Base-by-base conservation (phyloP, 371 early-diverging fungal species). In the Rhizopus stolonifer region DNA sequence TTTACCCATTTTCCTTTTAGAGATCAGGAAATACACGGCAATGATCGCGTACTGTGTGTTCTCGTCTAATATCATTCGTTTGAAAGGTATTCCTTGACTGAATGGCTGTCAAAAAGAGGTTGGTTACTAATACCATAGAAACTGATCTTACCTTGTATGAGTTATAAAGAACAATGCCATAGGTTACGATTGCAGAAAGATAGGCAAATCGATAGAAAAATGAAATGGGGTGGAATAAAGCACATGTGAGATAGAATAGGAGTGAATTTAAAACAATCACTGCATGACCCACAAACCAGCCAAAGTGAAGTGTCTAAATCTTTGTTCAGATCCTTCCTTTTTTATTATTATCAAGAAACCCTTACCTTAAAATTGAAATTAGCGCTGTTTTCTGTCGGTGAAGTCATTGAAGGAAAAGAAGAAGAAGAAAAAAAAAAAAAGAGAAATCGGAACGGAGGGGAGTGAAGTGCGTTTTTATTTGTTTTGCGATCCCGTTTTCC, bases 21-120 rank as follows among this genome's bases (percentile, higher is more conserved):
- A 72, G 24, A 77, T 58, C 48, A 77, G 69, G 86, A 91, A 93
- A 63, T 83, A 79, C 39, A 87, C 44, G 2, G 90, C 88, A 54
- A 91, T 69, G 32, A 89, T 52, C 29, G 87, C 58, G 60, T 93
- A 93, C 63, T 88, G 90, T 14, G 81, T 74, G 64, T 91, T 91
- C 65, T 93, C 94, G 58, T 93, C 92, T 36, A 66, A 26, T 9
- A 66, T 25, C 39, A 66, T 43, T 7, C 56, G 34, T 26, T 61
- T 66, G 23, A 56, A 21, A 6, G 15, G 18, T 42, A 26, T 17
- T 31, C 48, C 14, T 39, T 19, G 11, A 15, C 24, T 11, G 15
- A 52, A 32, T 11, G 60, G 60, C 65, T 65, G 29, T 32, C 21
- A 21, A 31, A 10, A 39, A n/a, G 6, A 39, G 31, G n/a, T 31